Evolutionary conservation across 768 basidiomycete species (phyloP).

Genomic region (Daedaleopsis sinensis): DNA sequence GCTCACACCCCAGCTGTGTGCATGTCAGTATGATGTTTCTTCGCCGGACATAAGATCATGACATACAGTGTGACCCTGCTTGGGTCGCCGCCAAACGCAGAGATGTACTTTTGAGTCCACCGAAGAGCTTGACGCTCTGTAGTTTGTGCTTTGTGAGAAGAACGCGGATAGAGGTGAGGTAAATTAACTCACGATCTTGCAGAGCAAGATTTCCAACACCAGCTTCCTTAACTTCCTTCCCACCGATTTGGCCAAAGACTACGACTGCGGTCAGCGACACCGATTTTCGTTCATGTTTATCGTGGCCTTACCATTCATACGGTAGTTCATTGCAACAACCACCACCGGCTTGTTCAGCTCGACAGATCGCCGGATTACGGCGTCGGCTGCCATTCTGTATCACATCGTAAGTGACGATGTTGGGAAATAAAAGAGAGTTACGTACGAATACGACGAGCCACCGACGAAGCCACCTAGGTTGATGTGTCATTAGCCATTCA

Average conservation of each 20-base stretch:
- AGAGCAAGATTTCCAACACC: conserved; percentile 51
- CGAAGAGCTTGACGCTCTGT: conserved; percentile 24
- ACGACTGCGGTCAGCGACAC: background rate
- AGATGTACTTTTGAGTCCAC: conserved; percentile 47
- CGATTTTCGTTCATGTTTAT: too few relatives aligned
- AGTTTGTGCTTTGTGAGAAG: too few relatives aligned
- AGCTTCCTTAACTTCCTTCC: conserved; percentile 41
- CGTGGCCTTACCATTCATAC: conserved; percentile 4
- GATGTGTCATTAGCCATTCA: background rate
- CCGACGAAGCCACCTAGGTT: background rate
- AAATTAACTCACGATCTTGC: conserved; percentile 41
- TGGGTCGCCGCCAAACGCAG: conserved; percentile 48
- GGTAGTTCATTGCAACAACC: conserved; percentile 36
- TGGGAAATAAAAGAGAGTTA: background rate
- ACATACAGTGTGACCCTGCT: conserved; percentile 44
- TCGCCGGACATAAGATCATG: background rate
- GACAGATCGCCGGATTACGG: conserved; percentile 47
- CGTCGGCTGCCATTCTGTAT: conserved; percentile 36
- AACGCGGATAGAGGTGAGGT: too few relatives aligned
- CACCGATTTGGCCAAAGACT: conserved; percentile 44
- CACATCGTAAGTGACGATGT: conserved; percentile 29
- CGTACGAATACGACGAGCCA: background rate
- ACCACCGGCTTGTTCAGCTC: conserved; percentile 43
- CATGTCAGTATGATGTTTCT: too few relatives aligned
- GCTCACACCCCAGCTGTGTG: conserved; percentile 36